Base-by-base conservation (phyloP, 495 filamentous ascomycete genomes). In the Gamarada debralockiae region DNA sequence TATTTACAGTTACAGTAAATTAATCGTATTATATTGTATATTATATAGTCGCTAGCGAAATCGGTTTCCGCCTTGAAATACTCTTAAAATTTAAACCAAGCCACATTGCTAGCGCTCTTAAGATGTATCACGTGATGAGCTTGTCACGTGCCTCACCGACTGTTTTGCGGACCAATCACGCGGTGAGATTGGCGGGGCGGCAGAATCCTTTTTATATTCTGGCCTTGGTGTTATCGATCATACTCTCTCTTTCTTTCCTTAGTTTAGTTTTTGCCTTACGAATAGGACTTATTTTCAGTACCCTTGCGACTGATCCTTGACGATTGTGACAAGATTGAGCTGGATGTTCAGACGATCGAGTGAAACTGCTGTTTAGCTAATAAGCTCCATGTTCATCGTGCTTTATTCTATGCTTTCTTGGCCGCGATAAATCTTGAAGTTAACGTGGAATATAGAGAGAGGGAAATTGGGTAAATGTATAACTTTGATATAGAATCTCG, bases 1-100 rank as follows among this genome's bases (percentile, higher is more conserved):
- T n/a, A n/a, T n/a, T n/a, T n/a, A n/a, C n/a, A 43, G 20, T 43
- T 43, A 43, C 39, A 43, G n/a, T 18, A 43, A 43, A 43, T 43
- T 9, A 43, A 43, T 43, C 17, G 39, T 43, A 43, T 43, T 43
- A 43, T 43, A 43, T 18, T 43, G 39, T 22, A 43, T 18, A 43
- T 43, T 18, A 43, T 22, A 43, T 43, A 43, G 31, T 34, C 31
- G 31, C 8, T 34, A 34, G 31, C 31, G 31, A 34, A 34, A n/a
- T 34, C 31, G n/a, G 31, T 34, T n/a, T 34, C 31, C 31, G 31
- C n/a, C 8, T 34, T 8, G 31, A 34, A 34, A 34, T 34, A 34
- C 31, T 34, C 31, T n/a, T n/a, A n/a, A n/a, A n/a, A n/a, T n/a
- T n/a, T n/a, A 34, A 34, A 34, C 31, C 31, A 34, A n/a, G 8